Base-by-base conservation (phyloP, 768 basidiomycete species). In the Panaeolus papilionaceus region DNA sequence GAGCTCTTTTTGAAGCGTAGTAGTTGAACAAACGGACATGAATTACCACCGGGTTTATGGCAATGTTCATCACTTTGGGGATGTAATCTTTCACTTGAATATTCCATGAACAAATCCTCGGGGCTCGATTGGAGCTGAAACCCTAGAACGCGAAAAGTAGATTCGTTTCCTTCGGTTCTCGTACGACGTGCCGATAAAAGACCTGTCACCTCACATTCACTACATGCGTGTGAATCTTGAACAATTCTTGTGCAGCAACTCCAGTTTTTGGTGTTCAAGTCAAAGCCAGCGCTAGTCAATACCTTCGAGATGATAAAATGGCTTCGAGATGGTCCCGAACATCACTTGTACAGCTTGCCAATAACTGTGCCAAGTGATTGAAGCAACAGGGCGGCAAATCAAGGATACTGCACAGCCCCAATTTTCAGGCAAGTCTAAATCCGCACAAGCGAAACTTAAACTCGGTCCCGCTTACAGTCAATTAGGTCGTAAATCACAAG, bases 11-110 rank as follows among this genome's bases (percentile, higher is more conserved):
- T 33, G 33, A 33, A 33, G 33, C 33, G 33, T 5, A 33, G 33
- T 5, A 33, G 33, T 5, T 33, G 5, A 33, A 33, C 28, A 33
- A 2, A 33, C 33, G 33, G 33, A 33, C 33, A 33, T 33, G 2
- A 5, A 33, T 3, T 33, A 5, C 33, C 33, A 33, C 33, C 33
- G 33, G 33, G 33, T 33, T 16, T 44, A 16, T 6, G 42, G 42
- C 42, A 18, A 18, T 44, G 14, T 16, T 23, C 8, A 51, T 58
- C 28, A 58, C 63, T 68, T 45, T 66, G 37, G 45, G 37, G 65
- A 40, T n/a, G 54, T 58, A 14, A 58, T 58, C 54, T 58, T 58
- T 28, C 54, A 58, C 54, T 58, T 58, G 54, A 58, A 51, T 51
- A 51, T 23, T 49, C 20, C 9, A 49, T 20, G n/a, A 12, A 37